Evolutionary conservation across 208 protist species (phyloP), one percentile per base, ranked within the genome.

Genomic region (Acanthamoeba royreba): DNA sequence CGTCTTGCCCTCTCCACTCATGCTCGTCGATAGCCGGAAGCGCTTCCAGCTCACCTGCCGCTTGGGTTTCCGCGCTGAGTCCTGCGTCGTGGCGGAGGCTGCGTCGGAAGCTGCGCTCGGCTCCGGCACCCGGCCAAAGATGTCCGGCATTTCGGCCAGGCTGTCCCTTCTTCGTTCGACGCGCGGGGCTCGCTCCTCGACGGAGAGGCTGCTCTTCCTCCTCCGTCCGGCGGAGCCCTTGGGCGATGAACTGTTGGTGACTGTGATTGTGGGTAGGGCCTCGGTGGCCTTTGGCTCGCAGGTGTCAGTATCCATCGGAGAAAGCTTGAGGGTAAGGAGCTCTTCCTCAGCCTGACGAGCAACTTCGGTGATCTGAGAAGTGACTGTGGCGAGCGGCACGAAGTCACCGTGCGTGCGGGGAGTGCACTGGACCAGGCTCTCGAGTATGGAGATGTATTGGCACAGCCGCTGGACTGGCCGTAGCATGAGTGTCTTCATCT

Each of bases 401-500:
- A 49, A 47, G 38, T 81, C 69, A 42, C 69, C 69, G 69, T 81
- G 69, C 8, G 69, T 81, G 69, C 38, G 40, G 40, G 69, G 69
- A 25, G 69, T 81, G 38, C 31, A 2, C 4, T 42, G 69, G n/a
- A 81, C 69, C 40, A 81, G 69, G 17, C 47, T 42, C 40, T 81
- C 69, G 35, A 81, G 69, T 11, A 81, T 47, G 69, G 38, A 33
- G 38, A 81, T 81, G 69, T 81, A 81, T 28, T 81, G 69, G 69
- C 69, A 81, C 38, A 81, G 69, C 40, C 69, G 69, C 69, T 81
- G 38, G 40, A 81, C 40, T 9, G 69, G 69, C 33, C 33, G 69
- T 2, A 81, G 69, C 69, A 81, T 81, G 69, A 81, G 69, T 33
- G 69, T 81, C 69, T 81, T 81, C 69, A 81, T 81, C 40, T 81